A percentile compares a stretch with the other conserved stretches of the same genome.
Conservation (phyloP, 2,329 filamentous ascomycete genomes). For the Anisogramma anomala region DNA sequence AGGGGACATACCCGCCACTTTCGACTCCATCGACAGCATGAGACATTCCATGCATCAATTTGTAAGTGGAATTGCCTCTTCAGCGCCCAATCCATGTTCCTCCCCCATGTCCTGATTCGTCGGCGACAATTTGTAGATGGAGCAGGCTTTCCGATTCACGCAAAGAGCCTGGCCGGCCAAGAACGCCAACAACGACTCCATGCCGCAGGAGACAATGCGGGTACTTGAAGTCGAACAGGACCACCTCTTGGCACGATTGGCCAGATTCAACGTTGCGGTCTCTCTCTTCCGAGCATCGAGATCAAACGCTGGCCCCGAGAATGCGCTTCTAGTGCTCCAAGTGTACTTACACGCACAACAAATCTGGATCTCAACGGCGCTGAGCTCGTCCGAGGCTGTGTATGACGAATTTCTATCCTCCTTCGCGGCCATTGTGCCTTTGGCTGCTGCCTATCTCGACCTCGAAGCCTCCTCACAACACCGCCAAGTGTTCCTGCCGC, state of each 20-base stretch:
- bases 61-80: no score
- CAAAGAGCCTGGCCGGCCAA: conserved; percentile 19
- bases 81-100: no score
- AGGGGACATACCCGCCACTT: conserved; percentile 23
- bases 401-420: conserved; percentile 23
- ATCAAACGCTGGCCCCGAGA: conserved; percentile 15
- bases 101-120: no score
- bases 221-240: conserved; percentile 24
- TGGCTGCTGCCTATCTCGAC: conserved; percentile 21
- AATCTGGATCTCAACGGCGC: conserved; percentile 24
- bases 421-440: conserved; percentile 26
- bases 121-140: conserved; percentile 21
- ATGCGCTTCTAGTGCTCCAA: conserved; percentile 21
- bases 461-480: conserved; percentile 3
- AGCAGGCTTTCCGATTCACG: conserved; percentile 29
- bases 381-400: conserved; percentile 21
- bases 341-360: conserved; percentile 24
- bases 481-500: not conserved
- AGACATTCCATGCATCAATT: conserved; percentile 27
- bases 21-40: conserved; percentile 23
- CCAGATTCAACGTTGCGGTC: conserved; percentile 22
- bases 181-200: conserved; percentile 18
- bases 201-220: conserved; percentile 18
- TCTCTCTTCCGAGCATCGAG: conserved; percentile 21
- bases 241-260: conserved; percentile 22